These are phyloP conservation scores for Glebionis coronaria DNA, from an alignment of 129 eudicot genomes.

Conservation along the genomic window DNA sequence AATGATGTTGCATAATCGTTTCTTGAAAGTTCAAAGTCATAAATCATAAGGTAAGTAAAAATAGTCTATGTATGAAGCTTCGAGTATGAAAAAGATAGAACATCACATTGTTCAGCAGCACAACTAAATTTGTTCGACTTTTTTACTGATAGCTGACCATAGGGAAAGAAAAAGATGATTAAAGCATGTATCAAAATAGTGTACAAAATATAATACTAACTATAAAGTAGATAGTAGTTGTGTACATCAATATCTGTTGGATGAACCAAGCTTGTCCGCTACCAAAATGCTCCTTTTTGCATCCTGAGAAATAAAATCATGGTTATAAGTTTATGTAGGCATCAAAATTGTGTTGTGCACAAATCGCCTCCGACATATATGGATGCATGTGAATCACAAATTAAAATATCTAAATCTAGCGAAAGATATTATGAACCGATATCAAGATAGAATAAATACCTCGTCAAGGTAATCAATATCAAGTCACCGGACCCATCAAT, in stretches of 20 bases:
- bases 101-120: slow-evolving; percentile 85
- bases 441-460: too few species aligned
- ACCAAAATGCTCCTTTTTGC: slow-evolving; percentile 97
- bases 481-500: slow-evolving; percentile 93
- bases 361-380: not conserved
- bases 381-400: not conserved
- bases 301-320: slow-evolving; percentile 61
- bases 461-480: slow-evolving; percentile 97
- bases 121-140: slow-evolving; percentile 49
- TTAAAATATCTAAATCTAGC: not conserved
- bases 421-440: slow-evolving; percentile 22
- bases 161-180: slow-evolving; percentile 11
- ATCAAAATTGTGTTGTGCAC: too few species aligned
- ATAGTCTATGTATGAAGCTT: too few species aligned
- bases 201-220: not conserved
- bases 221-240: slow-evolving; percentile 18
- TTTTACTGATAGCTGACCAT: slow-evolving; percentile 66
- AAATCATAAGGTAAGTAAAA: too few species aligned
- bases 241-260: slow-evolving; percentile 79
- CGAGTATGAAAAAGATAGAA: too few species aligned
- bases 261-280: slow-evolving; percentile 88
- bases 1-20: not conserved
- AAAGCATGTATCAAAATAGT: slow-evolving; percentile 15
- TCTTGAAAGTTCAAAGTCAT: slow-evolving; percentile 9
- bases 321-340: not conserved